phyloP scores from a whole-genome alignment of 2,329 filamentous ascomycete species.

The Epichloe amarillans region DNA sequence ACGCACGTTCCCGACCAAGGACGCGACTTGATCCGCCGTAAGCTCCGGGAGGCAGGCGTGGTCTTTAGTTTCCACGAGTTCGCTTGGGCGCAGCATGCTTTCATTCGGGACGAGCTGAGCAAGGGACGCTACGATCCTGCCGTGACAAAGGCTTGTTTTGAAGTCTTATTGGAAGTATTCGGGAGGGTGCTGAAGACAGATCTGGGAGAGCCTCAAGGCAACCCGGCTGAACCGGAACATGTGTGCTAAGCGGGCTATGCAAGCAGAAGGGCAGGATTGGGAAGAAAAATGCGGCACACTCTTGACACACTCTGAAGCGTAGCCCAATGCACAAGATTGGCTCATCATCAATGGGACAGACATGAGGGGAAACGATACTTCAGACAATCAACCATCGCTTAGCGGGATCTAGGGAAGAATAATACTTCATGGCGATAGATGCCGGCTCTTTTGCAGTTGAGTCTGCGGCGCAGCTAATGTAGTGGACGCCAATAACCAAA shows the following conservation, averaged over 20 bases:
- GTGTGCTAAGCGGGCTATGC: slow-evolving; percentile 38
- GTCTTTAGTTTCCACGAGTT: slow-evolving; percentile 77
- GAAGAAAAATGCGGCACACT: no score
- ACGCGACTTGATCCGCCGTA: slow-evolving; percentile 69
- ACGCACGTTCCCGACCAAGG: slow-evolving; percentile 78
- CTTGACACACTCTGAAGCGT: no score
- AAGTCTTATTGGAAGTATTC: slow-evolving; percentile 80
- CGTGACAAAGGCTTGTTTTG: slow-evolving; percentile 76
- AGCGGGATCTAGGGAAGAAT: background rate
- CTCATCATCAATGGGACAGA: background rate
- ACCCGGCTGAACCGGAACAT: slow-evolving; percentile 52
- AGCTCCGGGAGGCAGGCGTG: slow-evolving; percentile 62
- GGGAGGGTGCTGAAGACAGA: slow-evolving; percentile 65
- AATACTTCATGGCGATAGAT: background rate
- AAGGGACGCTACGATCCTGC: slow-evolving; percentile 91
- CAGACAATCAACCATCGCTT: no score
- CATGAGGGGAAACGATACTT: no score
- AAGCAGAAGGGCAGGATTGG: no score
- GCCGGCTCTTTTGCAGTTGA: background rate
- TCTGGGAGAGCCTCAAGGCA: slow-evolving; percentile 54
- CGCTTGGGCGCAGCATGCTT: slow-evolving; percentile 90
- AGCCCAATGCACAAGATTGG: background rate
- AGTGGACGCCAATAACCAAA: background rate
- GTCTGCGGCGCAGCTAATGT: background rate
- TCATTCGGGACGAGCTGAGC: slow-evolving; percentile 82